Evolutionary conservation across 345 rosid species (phyloP).

Genomic region (Melastoma malabathricum): DNA sequence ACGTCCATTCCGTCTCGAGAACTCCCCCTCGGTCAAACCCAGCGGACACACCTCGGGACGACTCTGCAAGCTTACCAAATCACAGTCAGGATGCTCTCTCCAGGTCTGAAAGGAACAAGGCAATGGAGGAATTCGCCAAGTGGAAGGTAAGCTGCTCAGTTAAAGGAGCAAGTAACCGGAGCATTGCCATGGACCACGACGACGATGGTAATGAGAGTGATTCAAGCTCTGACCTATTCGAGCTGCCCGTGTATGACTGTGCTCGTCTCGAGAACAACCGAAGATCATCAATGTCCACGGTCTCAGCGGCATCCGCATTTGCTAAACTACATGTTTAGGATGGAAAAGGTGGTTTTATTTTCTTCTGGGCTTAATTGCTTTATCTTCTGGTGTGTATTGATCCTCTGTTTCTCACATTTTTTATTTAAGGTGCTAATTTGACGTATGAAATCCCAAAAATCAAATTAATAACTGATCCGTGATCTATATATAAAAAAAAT

Average conservation of each 20-base stretch:
- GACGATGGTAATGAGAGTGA: conserved; percentile 78
- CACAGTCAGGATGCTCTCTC: conserved; percentile 27
- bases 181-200: conserved; percentile 10
- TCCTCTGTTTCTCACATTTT: too few species aligned
- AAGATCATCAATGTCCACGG: conserved; percentile 10
- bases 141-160: conserved; percentile 22
- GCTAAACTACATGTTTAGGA: too few species aligned
- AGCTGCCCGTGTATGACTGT: conserved; percentile 86
- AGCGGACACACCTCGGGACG: conserved; percentile 43
- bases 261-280: conserved; percentile 57
- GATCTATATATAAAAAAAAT: too few species aligned
- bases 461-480: too few species aligned
- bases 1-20: conserved; percentile 58
- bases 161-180: conserved; percentile 12
- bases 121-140: conserved; percentile 9
- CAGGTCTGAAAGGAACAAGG: background rate
- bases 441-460: too few species aligned
- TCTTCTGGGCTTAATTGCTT: too few species aligned
- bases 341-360: too few species aligned
- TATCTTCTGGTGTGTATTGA: too few species aligned
- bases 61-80: conserved; percentile 36
- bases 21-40: conserved; percentile 56
- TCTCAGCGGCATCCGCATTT: too few species aligned
- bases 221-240: conserved; percentile 94
- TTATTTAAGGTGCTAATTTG: too few species aligned